A percentile compares a stretch with the other conserved stretches of the same genome.
Conservation (phyloP, 495 filamentous ascomycete species). For the Tuber umbilicatum region DNA sequence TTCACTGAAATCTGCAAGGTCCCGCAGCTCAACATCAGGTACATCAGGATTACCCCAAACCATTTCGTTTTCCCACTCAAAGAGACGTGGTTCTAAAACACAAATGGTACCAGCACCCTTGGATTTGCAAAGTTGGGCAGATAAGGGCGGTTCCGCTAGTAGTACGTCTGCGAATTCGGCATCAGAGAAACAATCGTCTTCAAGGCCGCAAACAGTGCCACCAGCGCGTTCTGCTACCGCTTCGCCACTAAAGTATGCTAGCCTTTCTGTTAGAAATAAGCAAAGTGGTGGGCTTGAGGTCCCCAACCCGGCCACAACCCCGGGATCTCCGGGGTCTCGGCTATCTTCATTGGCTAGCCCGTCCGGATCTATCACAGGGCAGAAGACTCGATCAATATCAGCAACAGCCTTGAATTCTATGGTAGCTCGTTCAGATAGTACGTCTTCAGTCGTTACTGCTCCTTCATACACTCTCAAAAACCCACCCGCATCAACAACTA, state of each 20-base stretch:
- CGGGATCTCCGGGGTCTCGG: constrained; percentile 36
- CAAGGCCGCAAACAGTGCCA: constrained; percentile 25
- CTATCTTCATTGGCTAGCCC: constrained; percentile 34
- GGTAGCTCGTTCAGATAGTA: constrained; percentile 37
- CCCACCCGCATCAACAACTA: constrained; percentile 28
- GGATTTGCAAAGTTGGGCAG: constrained; percentile 20
- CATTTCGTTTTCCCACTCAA: constrained; percentile 31
- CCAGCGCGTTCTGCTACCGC: constrained; percentile 32
- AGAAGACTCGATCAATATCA: constrained; percentile 35
- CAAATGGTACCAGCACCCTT: constrained; percentile 27
- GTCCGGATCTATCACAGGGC: constrained; percentile 15
- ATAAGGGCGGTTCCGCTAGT: constrained; percentile 22
- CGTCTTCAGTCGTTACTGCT: constrained; percentile 34
- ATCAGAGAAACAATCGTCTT: constrained; percentile 20
- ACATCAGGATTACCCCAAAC: constrained; percentile 31
- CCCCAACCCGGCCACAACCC: constrained; percentile 21
- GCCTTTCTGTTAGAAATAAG: constrained; percentile 27
- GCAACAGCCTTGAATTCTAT: constrained; percentile 33
- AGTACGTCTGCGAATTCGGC: constrained; percentile 27
- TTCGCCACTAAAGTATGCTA: constrained; percentile 28
- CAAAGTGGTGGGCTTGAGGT: constrained; percentile 35
- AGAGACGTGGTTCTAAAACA: constrained; percentile 29
- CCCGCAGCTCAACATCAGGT: constrained; percentile 35
- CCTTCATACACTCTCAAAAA: constrained; percentile 16
- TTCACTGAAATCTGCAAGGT: constrained; percentile 35